A percentile compares a stretch with the other conserved stretches of the same genome.
Evolutionary conservation across 2,329 filamentous ascomycete species (phyloP).

Genomic region (Xylariaceae sp.): DNA sequence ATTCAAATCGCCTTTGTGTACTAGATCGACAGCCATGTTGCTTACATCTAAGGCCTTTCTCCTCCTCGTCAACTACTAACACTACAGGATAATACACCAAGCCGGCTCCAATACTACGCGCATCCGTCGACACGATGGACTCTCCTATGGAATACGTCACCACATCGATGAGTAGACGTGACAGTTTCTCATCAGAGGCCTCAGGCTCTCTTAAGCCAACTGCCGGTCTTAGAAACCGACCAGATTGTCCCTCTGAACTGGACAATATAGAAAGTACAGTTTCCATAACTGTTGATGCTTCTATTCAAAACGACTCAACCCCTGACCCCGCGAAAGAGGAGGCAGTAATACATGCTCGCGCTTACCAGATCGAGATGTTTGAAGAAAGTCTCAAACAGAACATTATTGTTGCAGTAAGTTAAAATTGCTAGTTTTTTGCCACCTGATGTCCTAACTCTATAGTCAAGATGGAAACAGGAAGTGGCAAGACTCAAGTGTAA

Average conservation of each 20-base stretch:
- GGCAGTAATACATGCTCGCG: constrained; percentile 53
- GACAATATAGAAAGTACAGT: background rate
- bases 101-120: background rate
- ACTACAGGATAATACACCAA: background rate
- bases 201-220: constrained; percentile 11
- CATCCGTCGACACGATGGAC: constrained; percentile 3
- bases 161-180: background rate
- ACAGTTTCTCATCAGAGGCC: constrained; percentile 9
- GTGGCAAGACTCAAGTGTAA: constrained; percentile 79
- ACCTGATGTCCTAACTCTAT: constrained; percentile 4
- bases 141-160: constrained; percentile 1
- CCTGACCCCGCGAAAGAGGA: constrained; percentile 29
- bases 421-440: background rate
- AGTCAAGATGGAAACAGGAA: constrained; percentile 84
- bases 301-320: background rate
- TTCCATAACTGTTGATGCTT: constrained; percentile 1
- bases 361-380: constrained; percentile 80
- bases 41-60: background rate
- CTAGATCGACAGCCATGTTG: too few species aligned
- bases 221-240: background rate
- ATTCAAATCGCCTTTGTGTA: too few species aligned
- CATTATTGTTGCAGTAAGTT: constrained; percentile 71
- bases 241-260: background rate
- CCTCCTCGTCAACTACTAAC: background rate
- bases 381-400: constrained; percentile 71